Evolutionary conservation across 345 rosid species (phyloP).

Genomic region (Microthlaspi erraticum): DNA sequence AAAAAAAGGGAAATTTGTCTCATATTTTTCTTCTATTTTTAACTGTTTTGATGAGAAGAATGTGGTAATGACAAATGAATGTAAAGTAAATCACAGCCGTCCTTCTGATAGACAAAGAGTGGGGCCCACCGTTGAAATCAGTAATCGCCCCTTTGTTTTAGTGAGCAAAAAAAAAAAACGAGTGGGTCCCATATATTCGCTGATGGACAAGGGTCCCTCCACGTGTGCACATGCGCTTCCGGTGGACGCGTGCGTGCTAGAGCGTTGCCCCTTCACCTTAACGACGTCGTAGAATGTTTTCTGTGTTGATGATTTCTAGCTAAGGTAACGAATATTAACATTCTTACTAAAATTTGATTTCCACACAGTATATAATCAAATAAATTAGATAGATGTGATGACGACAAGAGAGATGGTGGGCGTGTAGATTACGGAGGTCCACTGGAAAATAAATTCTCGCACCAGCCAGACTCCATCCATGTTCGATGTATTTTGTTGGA

Average conservation of each 20-base stretch:
- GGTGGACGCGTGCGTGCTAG: constrained; percentile 42
- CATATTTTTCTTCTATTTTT: too few relatives aligned
- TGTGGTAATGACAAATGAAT: too few relatives aligned
- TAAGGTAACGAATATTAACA: constrained; percentile 9
- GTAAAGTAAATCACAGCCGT: constrained; percentile 14
- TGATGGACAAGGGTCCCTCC: constrained; percentile 34
- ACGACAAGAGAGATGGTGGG: constrained; percentile 42
- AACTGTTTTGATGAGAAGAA: too few relatives aligned
- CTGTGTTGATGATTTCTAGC: background rate
- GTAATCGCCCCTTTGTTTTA: background rate
- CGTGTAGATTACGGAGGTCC: constrained; percentile 43
- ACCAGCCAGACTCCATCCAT: constrained; percentile 27
- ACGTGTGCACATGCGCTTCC: constrained; percentile 38
- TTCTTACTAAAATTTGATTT: background rate
- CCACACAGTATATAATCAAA: constrained; percentile 5
- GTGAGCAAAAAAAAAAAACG: background rate
- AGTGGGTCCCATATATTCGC: constrained; percentile 1
- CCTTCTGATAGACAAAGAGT: background rate
- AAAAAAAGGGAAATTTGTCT: too few relatives aligned
- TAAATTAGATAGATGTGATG: constrained; percentile 15
- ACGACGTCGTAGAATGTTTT: constrained; percentile 7
- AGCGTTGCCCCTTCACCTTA: constrained; percentile 1
- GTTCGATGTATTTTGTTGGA: constrained; percentile 41
- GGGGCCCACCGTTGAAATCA: constrained; percentile 9
- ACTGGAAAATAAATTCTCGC: constrained; percentile 12